These are phyloP conservation scores for Candolleomyces aberdarensis DNA, from an alignment of 768 basidiomycete species.

Conservation along the genomic window DNA sequence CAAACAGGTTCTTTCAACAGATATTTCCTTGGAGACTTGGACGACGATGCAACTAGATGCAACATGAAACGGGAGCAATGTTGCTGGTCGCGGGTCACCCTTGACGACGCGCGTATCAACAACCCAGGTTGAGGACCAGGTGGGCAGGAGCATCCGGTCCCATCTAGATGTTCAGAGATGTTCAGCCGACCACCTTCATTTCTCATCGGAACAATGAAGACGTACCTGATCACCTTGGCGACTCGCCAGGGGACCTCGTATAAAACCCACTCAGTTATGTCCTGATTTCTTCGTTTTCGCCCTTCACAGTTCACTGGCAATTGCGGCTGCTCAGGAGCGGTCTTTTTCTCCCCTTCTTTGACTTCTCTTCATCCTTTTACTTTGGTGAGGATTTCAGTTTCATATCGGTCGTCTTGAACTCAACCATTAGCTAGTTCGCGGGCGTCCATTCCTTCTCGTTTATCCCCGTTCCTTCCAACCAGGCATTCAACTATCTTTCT, in stretches of 20 bases:
- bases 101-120: no score
- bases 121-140: no score
- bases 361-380: slow-evolving; percentile 30
- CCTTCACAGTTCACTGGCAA: slow-evolving; percentile 2
- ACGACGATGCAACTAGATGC: no score
- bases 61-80: no score
- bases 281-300: slow-evolving; percentile 1
- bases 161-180: no score
- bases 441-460: slow-evolving; percentile 18
- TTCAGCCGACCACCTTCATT: no score
- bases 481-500: slow-evolving; percentile 10
- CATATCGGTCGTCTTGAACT: neutral
- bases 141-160: no score
- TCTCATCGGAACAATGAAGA: no score
- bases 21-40: no score
- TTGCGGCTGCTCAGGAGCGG: slow-evolving; percentile 10
- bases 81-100: no score
- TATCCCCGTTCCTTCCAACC: slow-evolving; percentile 15
- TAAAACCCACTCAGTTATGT: neutral
- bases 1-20: no score
- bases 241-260: neutral
- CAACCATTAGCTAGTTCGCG: slow-evolving; percentile 20
- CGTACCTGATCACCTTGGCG: neutral
- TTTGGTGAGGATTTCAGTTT: neutral
- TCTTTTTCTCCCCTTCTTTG: slow-evolving; percentile 21